These are phyloP conservation scores for Fabrea salina DNA, from an alignment of 169 alveolate genomes.

Conservation along the genomic window DNA sequence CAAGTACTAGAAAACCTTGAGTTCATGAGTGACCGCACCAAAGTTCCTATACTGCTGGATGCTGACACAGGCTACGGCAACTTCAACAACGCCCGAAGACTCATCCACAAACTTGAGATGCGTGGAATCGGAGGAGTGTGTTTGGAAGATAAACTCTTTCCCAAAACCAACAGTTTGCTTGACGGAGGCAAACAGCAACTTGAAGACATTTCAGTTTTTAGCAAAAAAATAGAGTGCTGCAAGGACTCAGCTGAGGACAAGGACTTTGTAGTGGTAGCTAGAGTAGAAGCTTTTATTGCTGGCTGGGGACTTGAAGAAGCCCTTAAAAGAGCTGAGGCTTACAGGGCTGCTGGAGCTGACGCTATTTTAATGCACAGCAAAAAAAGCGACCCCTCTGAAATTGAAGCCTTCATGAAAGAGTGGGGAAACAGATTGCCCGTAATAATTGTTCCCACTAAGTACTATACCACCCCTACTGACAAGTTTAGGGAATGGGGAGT, in stretches of 20 bases:
- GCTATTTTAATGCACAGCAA: constrained; percentile 73
- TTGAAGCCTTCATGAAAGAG: constrained; percentile 56
- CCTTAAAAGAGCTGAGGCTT: constrained; percentile 68
- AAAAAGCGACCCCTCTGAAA: constrained; percentile 61
- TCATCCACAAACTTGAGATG: constrained; percentile 58
- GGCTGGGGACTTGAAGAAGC: constrained; percentile 76
- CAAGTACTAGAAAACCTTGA: constrained; percentile 48
- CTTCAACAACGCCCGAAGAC: constrained; percentile 59
- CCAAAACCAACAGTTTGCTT: constrained; percentile 67
- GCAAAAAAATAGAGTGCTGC: constrained; percentile 64
- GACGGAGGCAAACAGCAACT: constrained; percentile 66
- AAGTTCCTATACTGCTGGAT: constrained; percentile 70
- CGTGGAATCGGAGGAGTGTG: constrained; percentile 71
- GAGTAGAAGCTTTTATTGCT: constrained; percentile 77
- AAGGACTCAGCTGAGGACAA: constrained; percentile 57
- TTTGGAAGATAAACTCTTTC: constrained; percentile 74
- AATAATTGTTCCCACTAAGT: constrained; percentile 71
- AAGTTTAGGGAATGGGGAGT: constrained; percentile 65
- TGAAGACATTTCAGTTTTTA: constrained; percentile 65
- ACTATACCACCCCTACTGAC: constrained; percentile 59
- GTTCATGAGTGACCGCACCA: constrained; percentile 61
- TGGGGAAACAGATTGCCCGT: constrained; percentile 63
- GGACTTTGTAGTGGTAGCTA: constrained; percentile 73
- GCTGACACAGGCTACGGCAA: constrained; percentile 79
- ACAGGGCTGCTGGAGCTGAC: constrained; percentile 75